A percentile compares a stretch with the other conserved stretches of the same genome.
Evolutionary conservation across 768 basidiomycete genomes (phyloP).

Genomic region (Coprinopsis strossmayeri): DNA sequence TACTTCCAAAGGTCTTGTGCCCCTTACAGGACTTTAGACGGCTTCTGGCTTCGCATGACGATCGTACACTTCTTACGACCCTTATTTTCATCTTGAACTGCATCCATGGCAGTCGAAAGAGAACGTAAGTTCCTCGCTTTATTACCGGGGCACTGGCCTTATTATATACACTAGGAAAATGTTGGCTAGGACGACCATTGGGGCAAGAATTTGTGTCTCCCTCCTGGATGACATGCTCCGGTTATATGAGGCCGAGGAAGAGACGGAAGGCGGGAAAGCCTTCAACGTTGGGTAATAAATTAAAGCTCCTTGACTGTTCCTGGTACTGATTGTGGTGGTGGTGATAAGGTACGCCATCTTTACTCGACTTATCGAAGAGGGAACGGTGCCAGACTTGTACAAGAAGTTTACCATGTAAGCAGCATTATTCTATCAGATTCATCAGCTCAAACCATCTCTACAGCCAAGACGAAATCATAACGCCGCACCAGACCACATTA

Average conservation of each 20-base stretch:
- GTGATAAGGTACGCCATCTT: constrained; percentile 56
- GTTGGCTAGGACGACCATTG: constrained; percentile 46
- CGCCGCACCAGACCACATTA: constrained; percentile 82
- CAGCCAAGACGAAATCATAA: constrained; percentile 66
- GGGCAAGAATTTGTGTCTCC: constrained; percentile 57
- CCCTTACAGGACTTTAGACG: constrained; percentile 27
- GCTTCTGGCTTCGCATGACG: constrained; percentile 59
- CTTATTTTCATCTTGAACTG: constrained; percentile 73
- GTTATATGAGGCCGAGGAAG: constrained; percentile 62
- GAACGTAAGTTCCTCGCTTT: constrained; percentile 42
- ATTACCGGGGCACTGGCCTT: constrained; percentile 5
- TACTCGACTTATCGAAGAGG: constrained; percentile 53
- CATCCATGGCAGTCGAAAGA: constrained; percentile 45
- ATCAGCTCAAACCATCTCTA: constrained; percentile 5
- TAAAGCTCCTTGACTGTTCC: constrained; percentile 7
- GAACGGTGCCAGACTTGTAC: constrained; percentile 56
- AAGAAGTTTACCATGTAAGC: constrained; percentile 54
- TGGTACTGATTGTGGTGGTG: too few species aligned
- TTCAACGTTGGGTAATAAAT: constrained; percentile 69
- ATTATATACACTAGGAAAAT: constrained; percentile 34
- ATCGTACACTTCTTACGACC: constrained; percentile 50
- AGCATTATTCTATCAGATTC: neutral
- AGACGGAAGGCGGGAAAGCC: constrained; percentile 54
- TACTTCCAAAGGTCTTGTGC: constrained; percentile 1
- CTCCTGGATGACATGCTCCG: constrained; percentile 69